Evolutionary conservation across 2,329 filamentous ascomycete genomes (phyloP).

Genomic region (Nemania diffusa): DNA sequence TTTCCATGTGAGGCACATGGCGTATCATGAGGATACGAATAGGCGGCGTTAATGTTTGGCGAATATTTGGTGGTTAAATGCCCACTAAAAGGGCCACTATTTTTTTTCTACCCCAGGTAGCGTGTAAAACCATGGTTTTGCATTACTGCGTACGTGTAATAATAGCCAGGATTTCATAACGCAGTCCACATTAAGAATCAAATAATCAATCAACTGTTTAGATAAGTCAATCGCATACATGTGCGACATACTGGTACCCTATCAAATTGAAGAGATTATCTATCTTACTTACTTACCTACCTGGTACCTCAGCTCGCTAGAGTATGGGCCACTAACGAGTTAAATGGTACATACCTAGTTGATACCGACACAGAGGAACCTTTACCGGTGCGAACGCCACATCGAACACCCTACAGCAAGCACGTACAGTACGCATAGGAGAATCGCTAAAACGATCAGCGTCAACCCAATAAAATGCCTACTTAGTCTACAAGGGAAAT

Average conservation of each 20-base stretch:
- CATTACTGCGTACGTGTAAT: not conserved
- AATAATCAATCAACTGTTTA: constrained; percentile 1
- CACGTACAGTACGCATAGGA: too few species aligned
- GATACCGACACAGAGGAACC: constrained; percentile 30
- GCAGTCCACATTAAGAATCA: not conserved
- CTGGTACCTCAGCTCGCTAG: too few species aligned
- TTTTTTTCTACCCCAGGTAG: constrained; percentile 3
- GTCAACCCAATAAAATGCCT: constrained; percentile 12
- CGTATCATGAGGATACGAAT: not conserved
- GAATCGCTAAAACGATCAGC: constrained; percentile 7
- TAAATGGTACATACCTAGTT: too few species aligned
- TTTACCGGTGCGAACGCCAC: constrained; percentile 11
- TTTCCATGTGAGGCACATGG: constrained; percentile 15
- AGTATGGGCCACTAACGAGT: too few species aligned
- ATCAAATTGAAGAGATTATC: too few species aligned
- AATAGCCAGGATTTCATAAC: constrained; percentile 15
- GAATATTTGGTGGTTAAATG: constrained; percentile 1
- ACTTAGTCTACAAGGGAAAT: not conserved
- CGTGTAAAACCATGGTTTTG: constrained; percentile 1
- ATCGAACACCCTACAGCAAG: not conserved
- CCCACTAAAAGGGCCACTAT: constrained; percentile 1
- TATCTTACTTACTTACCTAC: too few species aligned
- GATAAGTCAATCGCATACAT: too few species aligned
- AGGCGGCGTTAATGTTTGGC: constrained; percentile 17
- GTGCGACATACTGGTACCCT: too few species aligned